Percentiles rank a stretch among this genome's conserved stretches.
phyloP scores from a whole-genome alignment of 106 monocot genomes.

The Vanilla planifolia region DNA sequence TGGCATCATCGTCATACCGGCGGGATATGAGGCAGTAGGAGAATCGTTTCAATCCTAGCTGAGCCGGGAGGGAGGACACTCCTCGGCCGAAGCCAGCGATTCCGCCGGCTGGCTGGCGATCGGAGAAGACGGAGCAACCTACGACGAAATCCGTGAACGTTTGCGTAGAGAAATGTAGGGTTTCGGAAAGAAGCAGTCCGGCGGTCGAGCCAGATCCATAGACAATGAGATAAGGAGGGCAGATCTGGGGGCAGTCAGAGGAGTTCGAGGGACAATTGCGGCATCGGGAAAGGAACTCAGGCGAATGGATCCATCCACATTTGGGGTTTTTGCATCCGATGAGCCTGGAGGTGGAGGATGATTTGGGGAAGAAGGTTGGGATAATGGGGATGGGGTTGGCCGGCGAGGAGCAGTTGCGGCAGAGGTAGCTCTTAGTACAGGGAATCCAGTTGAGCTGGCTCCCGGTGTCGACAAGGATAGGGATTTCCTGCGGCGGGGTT shows the following conservation, averaged over 20 bases:
- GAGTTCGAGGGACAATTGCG: slow-evolving; percentile 16
- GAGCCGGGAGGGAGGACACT: slow-evolving; percentile 50
- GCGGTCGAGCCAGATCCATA: slow-evolving; percentile 87
- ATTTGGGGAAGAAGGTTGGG: slow-evolving; percentile 53
- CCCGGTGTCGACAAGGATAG: slow-evolving; percentile 78
- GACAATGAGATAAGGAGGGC: slow-evolving; percentile 65
- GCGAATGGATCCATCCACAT: slow-evolving; percentile 55
- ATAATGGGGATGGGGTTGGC: neutral
- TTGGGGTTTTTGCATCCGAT: slow-evolving; percentile 76
- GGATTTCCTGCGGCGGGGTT: slow-evolving; percentile 35
- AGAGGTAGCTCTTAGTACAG: slow-evolving; percentile 65
- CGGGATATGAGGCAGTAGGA: slow-evolving; percentile 87
- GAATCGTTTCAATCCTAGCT: slow-evolving; percentile 53
- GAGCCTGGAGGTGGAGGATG: slow-evolving; percentile 60
- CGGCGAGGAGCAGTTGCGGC: slow-evolving; percentile 40
- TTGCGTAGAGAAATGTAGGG: slow-evolving; percentile 19
- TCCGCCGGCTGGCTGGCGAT: slow-evolving; percentile 53
- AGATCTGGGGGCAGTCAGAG: slow-evolving; percentile 19
- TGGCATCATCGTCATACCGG: slow-evolving; percentile 49
- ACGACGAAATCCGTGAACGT: slow-evolving; percentile 33
- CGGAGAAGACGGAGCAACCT: slow-evolving; percentile 81
- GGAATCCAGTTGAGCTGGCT: slow-evolving; percentile 68
- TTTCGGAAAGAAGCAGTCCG: slow-evolving; percentile 64
- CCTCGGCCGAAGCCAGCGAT: slow-evolving; percentile 84
- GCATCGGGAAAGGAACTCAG: slow-evolving; percentile 29